phyloP scores from a whole-genome alignment of 1,139 yeast species.

The Debaryomyces psychrophilus region DNA sequence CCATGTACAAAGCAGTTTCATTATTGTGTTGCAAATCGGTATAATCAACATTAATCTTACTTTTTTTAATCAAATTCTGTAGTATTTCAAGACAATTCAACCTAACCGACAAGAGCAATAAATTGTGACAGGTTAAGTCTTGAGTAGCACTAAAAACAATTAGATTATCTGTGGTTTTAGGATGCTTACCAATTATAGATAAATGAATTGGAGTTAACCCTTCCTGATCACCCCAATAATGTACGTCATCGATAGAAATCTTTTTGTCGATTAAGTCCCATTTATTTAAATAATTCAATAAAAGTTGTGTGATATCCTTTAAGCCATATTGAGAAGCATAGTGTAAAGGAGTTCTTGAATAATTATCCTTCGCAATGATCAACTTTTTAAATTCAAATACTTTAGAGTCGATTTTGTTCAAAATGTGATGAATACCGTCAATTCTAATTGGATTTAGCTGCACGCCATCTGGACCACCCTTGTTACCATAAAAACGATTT shows the following conservation, averaged over 20 bases:
- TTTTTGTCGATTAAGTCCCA: constrained; percentile 40
- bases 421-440: constrained; percentile 46
- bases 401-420: constrained; percentile 35
- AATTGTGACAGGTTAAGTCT: constrained; percentile 47
- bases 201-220: constrained; percentile 80
- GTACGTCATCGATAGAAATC: constrained; percentile 59
- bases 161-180: constrained; percentile 68
- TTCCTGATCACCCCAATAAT: constrained; percentile 83
- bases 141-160: constrained; percentile 47
- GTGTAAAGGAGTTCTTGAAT: constrained; percentile 84
- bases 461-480: constrained; percentile 66
- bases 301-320: constrained; percentile 58
- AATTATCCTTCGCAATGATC: constrained; percentile 70
- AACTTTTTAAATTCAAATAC: constrained; percentile 46
- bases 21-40: constrained; percentile 59
- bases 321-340: constrained; percentile 90
- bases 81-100: constrained; percentile 64
- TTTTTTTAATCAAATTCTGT: constrained; percentile 53
- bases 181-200: constrained; percentile 82
- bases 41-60: constrained; percentile 67
- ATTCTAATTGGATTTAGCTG: constrained; percentile 25
- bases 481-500: constrained; percentile 33
- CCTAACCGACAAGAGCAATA: constrained; percentile 72
- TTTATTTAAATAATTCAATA: constrained; percentile 48
- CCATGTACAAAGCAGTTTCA: constrained; percentile 83